These are phyloP conservation scores for Lagenidium giganteum DNA, from an alignment of 352 stramenopile species.

Conservation along the genomic window DNA sequence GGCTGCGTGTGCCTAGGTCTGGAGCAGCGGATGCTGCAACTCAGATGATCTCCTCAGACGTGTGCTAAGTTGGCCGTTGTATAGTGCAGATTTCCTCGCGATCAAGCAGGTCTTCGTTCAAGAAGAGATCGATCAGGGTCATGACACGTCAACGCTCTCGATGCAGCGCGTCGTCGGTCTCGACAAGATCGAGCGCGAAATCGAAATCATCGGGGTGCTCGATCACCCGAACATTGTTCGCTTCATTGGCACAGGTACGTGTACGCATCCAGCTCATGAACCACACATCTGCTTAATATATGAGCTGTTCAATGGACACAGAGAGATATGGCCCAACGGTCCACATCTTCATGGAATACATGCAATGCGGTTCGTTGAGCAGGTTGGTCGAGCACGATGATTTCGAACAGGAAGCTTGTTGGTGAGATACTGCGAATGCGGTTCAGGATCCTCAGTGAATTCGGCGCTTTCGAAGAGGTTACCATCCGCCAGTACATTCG, in stretches of 20 bases:
- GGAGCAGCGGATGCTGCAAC: not conserved
- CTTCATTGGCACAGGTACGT: conserved; percentile 50
- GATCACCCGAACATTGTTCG: conserved; percentile 59
- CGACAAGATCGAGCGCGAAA: conserved; percentile 56
- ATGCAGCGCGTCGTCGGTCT: conserved; percentile 47
- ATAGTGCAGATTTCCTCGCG: conserved; percentile 77
- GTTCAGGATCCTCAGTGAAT: conserved; percentile 70
- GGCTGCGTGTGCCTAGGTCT: conserved; percentile 57
- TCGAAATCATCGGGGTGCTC: conserved; percentile 35
- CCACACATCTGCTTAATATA: too few species aligned
- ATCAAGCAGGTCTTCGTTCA: conserved; percentile 86
- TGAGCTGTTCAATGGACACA: too few species aligned
- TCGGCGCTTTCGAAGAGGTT: conserved; percentile 63
- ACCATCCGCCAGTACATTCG: conserved; percentile 49
- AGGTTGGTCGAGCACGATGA: conserved; percentile 16
- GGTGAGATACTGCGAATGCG: not conserved
- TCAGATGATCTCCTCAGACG: not conserved
- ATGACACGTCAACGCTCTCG: conserved; percentile 54
- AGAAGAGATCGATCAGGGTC: conserved; percentile 66
- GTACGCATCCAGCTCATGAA: not conserved
- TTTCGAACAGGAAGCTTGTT: not conserved
- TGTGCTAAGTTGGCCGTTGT: conserved; percentile 12
- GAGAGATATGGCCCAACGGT: conserved; percentile 46
- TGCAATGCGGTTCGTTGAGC: conserved; percentile 73
- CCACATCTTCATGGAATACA: conserved; percentile 86